phyloP scores from a whole-genome alignment of 176 grass and related monocot genomes.

The Pontederia paniculata region DNA sequence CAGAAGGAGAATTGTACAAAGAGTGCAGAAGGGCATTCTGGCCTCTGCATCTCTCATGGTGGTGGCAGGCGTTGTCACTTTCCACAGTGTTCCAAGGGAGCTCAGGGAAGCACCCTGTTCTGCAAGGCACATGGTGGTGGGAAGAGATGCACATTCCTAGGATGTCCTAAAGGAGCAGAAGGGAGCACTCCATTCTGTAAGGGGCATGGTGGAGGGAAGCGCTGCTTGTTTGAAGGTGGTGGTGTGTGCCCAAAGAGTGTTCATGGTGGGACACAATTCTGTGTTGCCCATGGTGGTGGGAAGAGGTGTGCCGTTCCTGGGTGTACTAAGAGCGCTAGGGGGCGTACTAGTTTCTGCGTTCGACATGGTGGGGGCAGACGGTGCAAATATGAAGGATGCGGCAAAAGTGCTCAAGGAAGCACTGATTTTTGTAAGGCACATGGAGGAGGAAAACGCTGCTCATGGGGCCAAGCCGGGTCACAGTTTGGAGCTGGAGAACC shows the following conservation, averaged over 20 bases:
- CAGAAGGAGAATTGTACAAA: conserved; percentile 58
- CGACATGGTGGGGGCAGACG: conserved; percentile 78
- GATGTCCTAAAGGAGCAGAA: conserved; percentile 72
- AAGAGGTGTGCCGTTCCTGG: conserved; percentile 50
- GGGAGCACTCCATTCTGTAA: conserved; percentile 74
- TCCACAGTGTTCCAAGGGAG: conserved; percentile 60
- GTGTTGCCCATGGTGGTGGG: conserved; percentile 73
- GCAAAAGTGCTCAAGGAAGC: conserved; percentile 72
- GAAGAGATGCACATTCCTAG: conserved; percentile 76
- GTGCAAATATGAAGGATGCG: conserved; percentile 44
- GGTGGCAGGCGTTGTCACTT: conserved; percentile 73
- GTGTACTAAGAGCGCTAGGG: conserved; percentile 71
- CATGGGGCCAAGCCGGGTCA: conserved; percentile 29
- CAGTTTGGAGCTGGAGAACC: conserved; percentile 16
- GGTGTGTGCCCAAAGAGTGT: conserved; percentile 75
- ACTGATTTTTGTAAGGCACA: conserved; percentile 84
- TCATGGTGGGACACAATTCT: conserved; percentile 69
- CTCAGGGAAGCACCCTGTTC: conserved; percentile 77
- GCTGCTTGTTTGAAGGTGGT: conserved; percentile 63
- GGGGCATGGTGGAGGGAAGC: conserved; percentile 78
- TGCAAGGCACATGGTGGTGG: conserved; percentile 79
- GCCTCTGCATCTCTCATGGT: conserved; percentile 80
- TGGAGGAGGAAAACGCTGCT: conserved; percentile 62
- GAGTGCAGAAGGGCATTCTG: conserved; percentile 75
- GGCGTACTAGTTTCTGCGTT: conserved; percentile 59